phyloP scores from a whole-genome alignment of 2,329 filamentous ascomycete species.

The Chrysoporthe deuterocubensis region DNA sequence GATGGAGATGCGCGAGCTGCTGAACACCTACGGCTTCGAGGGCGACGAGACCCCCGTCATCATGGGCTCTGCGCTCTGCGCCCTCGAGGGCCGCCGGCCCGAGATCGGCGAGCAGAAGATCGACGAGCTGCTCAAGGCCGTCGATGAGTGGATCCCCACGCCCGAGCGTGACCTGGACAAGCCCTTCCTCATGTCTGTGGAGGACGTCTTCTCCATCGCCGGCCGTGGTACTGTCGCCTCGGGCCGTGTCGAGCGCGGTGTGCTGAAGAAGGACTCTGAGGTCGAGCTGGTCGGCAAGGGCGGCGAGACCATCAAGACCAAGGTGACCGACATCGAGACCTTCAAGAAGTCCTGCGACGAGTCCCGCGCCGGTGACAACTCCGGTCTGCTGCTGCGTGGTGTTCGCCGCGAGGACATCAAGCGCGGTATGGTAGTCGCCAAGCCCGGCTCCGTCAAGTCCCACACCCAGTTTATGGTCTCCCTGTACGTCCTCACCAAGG shows the following conservation, averaged over 20 bases:
- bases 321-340: conserved; percentile 99
- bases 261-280: conserved; percentile 90
- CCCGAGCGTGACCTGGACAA: conserved; percentile 94
- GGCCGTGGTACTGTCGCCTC: conserved; percentile 97
- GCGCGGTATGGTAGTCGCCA: conserved; percentile 92
- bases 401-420: conserved; percentile 92
- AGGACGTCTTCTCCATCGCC: conserved; percentile 88
- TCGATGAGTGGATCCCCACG: conserved; percentile 96
- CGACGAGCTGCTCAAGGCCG: conserved; percentile 85
- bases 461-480: conserved; percentile 92
- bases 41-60: conserved; percentile 97
- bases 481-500: conserved; percentile 96
- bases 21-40: conserved; percentile 92
- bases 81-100: conserved; percentile 81
- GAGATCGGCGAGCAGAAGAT: conserved; percentile 90
- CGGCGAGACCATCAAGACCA: conserved; percentile 85
- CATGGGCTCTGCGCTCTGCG: conserved; percentile 95
- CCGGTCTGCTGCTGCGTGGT: conserved; percentile 93
- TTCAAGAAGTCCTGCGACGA: conserved; percentile 99
- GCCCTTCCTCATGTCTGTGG: conserved; percentile 98
- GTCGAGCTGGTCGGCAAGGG: conserved; percentile 94
- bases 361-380: conserved; percentile 96
- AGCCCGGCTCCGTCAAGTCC: conserved; percentile 82
- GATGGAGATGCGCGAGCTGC: conserved; percentile 99
- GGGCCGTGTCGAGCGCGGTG: conserved; percentile 94